These are phyloP conservation scores for Pythium biforme DNA, from an alignment of 352 stramenopile genomes.

Conservation along the genomic window DNA sequence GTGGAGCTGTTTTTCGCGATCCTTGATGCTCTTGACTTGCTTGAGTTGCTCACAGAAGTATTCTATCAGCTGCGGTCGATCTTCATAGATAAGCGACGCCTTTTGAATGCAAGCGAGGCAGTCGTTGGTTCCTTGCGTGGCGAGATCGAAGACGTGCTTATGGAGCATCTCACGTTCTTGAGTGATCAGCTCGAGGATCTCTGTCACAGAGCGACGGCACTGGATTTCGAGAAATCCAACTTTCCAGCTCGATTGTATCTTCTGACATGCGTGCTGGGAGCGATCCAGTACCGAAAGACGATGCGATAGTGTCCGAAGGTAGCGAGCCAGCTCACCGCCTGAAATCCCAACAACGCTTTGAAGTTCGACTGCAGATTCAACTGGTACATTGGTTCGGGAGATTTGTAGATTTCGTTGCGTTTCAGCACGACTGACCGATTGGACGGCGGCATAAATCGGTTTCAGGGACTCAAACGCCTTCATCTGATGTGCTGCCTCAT, in stretches of 20 bases:
- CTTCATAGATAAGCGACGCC: constrained; percentile 50
- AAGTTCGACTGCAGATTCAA: constrained; percentile 18
- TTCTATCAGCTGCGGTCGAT: constrained; percentile 67
- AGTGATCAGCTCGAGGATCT: constrained; percentile 60
- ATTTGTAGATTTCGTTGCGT: constrained; percentile 21
- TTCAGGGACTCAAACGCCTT: constrained; percentile 55
- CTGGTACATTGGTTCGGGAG: neutral
- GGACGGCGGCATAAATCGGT: constrained; percentile 46
- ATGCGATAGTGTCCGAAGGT: constrained; percentile 38
- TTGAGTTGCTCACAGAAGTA: constrained; percentile 74
- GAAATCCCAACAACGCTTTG: constrained; percentile 35
- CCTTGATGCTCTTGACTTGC: constrained; percentile 49
- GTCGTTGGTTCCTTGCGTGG: constrained; percentile 34
- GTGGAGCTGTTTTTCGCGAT: constrained; percentile 53
- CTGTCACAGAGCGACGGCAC: constrained; percentile 53
- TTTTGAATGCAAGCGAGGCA: constrained; percentile 47
- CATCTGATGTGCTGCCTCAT: constrained; percentile 52
- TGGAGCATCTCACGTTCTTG: constrained; percentile 47
- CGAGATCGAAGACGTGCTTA: constrained; percentile 37
- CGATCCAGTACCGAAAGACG: constrained; percentile 42
- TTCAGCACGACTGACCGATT: constrained; percentile 30
- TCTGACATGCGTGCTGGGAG: constrained; percentile 60
- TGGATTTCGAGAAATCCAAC: constrained; percentile 77
- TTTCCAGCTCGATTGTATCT: constrained; percentile 66
- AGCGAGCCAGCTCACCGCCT: constrained; percentile 40